Evolutionary conservation across 352 stramenopile species (phyloP).

Genomic region (Pythium plurisporium): DNA sequence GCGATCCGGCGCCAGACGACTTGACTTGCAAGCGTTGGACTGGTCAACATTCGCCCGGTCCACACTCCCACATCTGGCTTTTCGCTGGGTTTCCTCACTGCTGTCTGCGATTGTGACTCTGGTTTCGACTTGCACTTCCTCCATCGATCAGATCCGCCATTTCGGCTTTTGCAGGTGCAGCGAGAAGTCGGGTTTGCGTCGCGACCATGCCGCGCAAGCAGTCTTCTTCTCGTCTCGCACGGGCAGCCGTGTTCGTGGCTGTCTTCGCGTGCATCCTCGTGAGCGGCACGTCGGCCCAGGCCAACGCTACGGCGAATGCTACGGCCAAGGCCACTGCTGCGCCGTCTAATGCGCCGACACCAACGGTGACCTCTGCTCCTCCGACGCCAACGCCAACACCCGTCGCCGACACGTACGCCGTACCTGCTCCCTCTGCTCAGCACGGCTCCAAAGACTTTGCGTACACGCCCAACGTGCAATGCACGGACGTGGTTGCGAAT

Average conservation of each 20-base stretch:
- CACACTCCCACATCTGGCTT: too few relatives aligned
- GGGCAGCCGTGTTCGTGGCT: not conserved
- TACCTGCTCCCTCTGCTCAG: conserved; percentile 31
- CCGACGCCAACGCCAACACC: not conserved
- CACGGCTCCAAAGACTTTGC: conserved; percentile 45
- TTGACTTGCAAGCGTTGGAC: too few relatives aligned
- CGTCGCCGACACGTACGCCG: conserved; percentile 11
- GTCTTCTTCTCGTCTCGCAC: not conserved
- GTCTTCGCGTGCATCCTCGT: not conserved
- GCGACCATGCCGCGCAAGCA: not conserved
- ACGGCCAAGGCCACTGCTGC: not conserved
- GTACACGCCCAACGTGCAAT: conserved; percentile 34
- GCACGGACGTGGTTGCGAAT: conserved; percentile 34
- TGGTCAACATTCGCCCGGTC: too few relatives aligned
- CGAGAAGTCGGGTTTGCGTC: not conserved
- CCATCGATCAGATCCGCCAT: too few relatives aligned
- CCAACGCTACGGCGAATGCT: not conserved
- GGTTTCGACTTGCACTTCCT: too few relatives aligned
- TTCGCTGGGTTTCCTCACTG: too few relatives aligned
- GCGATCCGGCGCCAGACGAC: too few relatives aligned
- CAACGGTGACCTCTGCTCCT: not conserved
- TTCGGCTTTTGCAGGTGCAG: too few relatives aligned
- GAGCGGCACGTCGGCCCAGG: not conserved
- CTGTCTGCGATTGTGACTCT: too few relatives aligned
- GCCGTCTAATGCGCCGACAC: not conserved